Base-by-base conservation (phyloP, 345 rosid species). In the Brassica incana region DNA sequence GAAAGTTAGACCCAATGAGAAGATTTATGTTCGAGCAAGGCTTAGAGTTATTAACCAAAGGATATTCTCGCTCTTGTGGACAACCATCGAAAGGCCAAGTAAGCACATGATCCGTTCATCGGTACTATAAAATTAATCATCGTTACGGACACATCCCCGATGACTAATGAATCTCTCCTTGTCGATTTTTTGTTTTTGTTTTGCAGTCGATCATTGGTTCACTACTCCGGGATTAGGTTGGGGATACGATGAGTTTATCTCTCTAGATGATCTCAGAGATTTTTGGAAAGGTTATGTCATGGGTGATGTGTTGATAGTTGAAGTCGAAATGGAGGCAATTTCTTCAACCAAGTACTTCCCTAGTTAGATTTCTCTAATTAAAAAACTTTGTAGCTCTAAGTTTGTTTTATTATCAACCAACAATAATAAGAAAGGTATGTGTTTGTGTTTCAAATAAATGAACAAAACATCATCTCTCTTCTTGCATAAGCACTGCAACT, bases 11-110 rank as follows among this genome's bases (percentile, higher is more conserved):
- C 67, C 81, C 0, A 65, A 65, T 16, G 81, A 78, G 60, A 71
- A 40, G 72, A 63, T 78, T 4, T 78, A 65, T 72, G 77, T 65
- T 27, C 67, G 72, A 72, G 81, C 67, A 10, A 65, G 27, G 67
- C 77, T 78, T 56, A 67, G 77, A 2, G 48, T 65, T 65, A 59
- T 78, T 52, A 64, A 72, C 72, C 72, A 72, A 65, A 2, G 30
- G 4, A 9, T 40, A 11, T 40, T 45, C 52, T 45, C 52, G 52
- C 5, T 12, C 1, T 12, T 11, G n/a, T 12, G 52, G 52, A 12
- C 14, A 45, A 45, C 54, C 15, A 45, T 45, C 54, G 54, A 45
- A 45, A 45, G 2, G 54, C 54, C 15, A 45, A 12, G 54, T 12
- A 45, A 45, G 54, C 54, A 45, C 14, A 45, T 45, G 48, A 40